These are phyloP conservation scores for Nepenthes alata DNA, from an alignment of 179 eudicot species.

Conservation along the genomic window DNA sequence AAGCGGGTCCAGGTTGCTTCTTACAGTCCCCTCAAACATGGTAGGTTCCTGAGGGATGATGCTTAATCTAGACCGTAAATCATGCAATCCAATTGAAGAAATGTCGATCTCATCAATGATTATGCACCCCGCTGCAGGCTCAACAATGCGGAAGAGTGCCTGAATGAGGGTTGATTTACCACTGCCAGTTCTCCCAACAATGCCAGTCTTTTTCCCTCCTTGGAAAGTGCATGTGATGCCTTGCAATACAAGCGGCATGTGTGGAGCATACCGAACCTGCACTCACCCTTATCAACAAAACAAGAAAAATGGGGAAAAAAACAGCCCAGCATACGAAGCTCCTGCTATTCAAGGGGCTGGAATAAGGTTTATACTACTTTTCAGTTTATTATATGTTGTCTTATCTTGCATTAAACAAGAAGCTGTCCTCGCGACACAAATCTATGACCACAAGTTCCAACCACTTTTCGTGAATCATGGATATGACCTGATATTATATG, in stretches of 20 bases:
- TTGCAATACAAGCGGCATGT: conserved; percentile 73
- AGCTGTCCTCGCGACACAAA: too few species aligned
- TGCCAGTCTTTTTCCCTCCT: conserved; percentile 62
- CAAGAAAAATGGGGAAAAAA: too few species aligned
- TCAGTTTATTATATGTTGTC: too few species aligned
- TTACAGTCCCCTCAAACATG: conserved; percentile 66
- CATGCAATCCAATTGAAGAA: conserved; percentile 54
- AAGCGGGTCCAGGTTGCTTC: conserved; percentile 65
- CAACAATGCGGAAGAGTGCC: conserved; percentile 58
- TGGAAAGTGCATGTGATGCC: conserved; percentile 67
- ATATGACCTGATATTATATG: neutral
- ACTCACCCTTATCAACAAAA: neutral
- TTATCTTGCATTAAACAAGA: too few species aligned
- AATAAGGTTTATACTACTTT: too few species aligned
- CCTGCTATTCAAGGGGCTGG: too few species aligned
- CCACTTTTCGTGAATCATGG: neutral
- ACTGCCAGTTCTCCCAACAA: conserved; percentile 81
- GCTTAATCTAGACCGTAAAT: conserved; percentile 51
- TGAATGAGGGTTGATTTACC: conserved; percentile 73
- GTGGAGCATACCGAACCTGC: conserved; percentile 81
- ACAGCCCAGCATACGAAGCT: too few species aligned
- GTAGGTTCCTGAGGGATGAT: conserved; percentile 80
- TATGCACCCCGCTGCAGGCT: conserved; percentile 45
- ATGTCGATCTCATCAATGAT: conserved; percentile 45
- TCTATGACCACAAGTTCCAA: neutral